phyloP scores from a whole-genome alignment of 129 eudicot species.

The Helichrysum umbraculigerum region DNA sequence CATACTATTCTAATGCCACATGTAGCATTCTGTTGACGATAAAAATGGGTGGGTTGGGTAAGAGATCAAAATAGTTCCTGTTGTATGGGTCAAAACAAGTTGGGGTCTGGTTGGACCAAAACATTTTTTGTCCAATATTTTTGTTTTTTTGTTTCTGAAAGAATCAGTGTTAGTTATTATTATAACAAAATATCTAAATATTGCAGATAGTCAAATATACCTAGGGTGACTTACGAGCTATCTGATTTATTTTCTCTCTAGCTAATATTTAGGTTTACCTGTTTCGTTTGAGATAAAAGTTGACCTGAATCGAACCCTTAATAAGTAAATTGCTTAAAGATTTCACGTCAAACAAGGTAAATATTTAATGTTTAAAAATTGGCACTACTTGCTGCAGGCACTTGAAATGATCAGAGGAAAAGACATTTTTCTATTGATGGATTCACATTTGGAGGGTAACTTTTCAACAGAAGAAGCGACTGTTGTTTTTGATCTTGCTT shows the following conservation, averaged over 20 bases:
- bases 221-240: neutral
- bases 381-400: slow-evolving; percentile 48
- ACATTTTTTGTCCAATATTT: no score
- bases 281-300: neutral
- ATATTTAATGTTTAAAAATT: slow-evolving; percentile 1
- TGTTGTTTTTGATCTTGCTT: slow-evolving; percentile 79
- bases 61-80: no score
- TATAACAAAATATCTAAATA: no score
- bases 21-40: neutral
- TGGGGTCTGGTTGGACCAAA: no score
- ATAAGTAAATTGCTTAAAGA: neutral
- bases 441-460: slow-evolving; percentile 93
- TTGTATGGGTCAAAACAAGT: no score
- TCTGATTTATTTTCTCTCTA: neutral
- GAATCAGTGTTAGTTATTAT: no score
- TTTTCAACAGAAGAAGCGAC: slow-evolving; percentile 91
- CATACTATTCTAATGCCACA: no score
- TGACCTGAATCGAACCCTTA: neutral
- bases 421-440: slow-evolving; percentile 78
- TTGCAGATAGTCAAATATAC: neutral
- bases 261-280: no score
- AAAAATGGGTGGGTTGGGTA: no score
- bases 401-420: slow-evolving; percentile 93
- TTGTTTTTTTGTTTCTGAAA: no score
- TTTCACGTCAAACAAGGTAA: neutral